Conservation (phyloP, 192 early-diverging fungal species). For the Coemansia interrupta region DNA sequence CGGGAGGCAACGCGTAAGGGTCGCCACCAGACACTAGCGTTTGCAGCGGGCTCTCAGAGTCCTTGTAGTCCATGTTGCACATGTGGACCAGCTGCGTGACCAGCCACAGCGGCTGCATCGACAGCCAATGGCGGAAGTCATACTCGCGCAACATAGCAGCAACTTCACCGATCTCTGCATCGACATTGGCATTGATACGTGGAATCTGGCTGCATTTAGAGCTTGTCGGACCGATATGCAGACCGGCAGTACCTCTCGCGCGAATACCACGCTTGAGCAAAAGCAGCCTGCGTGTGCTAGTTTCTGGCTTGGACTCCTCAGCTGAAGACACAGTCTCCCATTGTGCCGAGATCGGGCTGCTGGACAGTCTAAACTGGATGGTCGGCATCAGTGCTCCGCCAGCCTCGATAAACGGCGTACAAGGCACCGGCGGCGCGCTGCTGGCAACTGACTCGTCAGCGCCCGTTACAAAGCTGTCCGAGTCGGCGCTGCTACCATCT, state of each 20-base stretch:
- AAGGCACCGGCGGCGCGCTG: background rate
- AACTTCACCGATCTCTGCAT: constrained; percentile 26
- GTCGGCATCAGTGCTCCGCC: constrained; percentile 12
- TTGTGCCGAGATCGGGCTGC: constrained; percentile 29
- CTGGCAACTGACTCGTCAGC: background rate
- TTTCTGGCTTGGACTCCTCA: constrained; percentile 1
- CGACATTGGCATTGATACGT: constrained; percentile 23
- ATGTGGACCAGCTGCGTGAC: constrained; percentile 19
- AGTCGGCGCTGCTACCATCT: background rate
- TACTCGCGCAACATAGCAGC: constrained; percentile 34
- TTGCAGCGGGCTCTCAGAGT: background rate
- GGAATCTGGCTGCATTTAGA: constrained; percentile 1
- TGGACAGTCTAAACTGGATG: constrained; percentile 31
- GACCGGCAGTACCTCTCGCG: constrained; percentile 15
- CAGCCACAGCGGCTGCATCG: constrained; percentile 53
- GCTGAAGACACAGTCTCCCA: constrained; percentile 19
- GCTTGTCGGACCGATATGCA: constrained; percentile 13
- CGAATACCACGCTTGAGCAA: constrained; percentile 28
- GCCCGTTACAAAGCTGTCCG: constrained; percentile 18
- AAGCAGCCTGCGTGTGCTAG: constrained; percentile 12
- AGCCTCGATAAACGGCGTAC: background rate
- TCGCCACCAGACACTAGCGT: background rate
- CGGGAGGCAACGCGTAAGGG: constrained; percentile 7
- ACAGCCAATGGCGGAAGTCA: constrained; percentile 47
- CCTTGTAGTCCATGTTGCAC: constrained; percentile 8